Evolutionary conservation across 1,284 basidiomycete species (phyloP).

Genomic region (Tylopilus sp.): DNA sequence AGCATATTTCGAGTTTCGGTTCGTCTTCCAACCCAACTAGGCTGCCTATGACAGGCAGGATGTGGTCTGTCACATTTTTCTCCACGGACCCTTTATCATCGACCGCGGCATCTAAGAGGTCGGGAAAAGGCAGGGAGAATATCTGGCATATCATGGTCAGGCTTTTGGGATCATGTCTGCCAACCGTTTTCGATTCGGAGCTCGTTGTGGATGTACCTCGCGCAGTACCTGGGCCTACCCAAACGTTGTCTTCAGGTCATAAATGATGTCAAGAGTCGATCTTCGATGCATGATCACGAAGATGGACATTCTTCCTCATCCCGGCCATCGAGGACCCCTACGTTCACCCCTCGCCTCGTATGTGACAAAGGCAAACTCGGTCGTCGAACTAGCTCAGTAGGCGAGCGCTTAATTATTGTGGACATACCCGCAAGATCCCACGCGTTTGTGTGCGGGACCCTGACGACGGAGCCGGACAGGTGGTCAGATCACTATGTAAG

Average conservation of each 20-base stretch:
- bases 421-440: no score
- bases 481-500: conserved; percentile 21
- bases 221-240: no score
- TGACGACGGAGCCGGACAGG: conserved; percentile 11
- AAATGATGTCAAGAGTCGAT: neutral
- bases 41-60: conserved; percentile 34
- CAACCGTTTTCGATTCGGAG: conserved; percentile 21
- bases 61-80: conserved; percentile 31
- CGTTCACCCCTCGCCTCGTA: conserved; percentile 7
- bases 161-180: conserved; percentile 32
- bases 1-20: neutral
- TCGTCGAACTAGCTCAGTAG: conserved; percentile 4
- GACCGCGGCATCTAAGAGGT: conserved; percentile 1
- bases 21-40: neutral
- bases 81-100: conserved; percentile 11
- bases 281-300: neutral
- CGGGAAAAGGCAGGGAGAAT: conserved; percentile 25
- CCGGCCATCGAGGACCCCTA: neutral
- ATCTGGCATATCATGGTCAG: conserved; percentile 55
- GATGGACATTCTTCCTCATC: neutral
- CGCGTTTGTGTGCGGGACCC: neutral
- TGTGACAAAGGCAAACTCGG: conserved; percentile 17
- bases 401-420: conserved; percentile 2
- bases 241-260: neutral
- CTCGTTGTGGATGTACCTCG: conserved; percentile 12